phyloP scores from a whole-genome alignment of 2,329 filamentous ascomycete genomes.

The Diaporthe longicolla region DNA sequence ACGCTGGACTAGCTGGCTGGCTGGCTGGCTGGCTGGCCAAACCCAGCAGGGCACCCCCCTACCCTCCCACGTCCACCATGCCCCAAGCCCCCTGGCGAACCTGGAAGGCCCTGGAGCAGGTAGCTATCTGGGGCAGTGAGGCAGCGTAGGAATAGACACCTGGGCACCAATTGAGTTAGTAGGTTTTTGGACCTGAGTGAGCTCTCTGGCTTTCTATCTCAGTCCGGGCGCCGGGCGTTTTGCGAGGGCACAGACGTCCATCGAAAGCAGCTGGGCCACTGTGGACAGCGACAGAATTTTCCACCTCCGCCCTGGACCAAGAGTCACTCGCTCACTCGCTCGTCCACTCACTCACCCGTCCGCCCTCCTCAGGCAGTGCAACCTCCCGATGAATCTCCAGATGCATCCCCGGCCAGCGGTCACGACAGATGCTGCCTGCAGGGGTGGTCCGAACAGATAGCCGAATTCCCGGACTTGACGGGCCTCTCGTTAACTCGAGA shows the following conservation, averaged over 20 bases:
- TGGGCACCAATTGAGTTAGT: slow-evolving; percentile 2
- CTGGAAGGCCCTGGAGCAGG: slow-evolving; percentile 8
- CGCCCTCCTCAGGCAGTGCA: not conserved
- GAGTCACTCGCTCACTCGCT: not conserved
- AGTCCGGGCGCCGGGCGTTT: slow-evolving; percentile 4
- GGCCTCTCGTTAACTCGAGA: slow-evolving; percentile 2
- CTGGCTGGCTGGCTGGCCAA: not conserved
- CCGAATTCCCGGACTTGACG: slow-evolving; percentile 8
- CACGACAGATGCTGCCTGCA: slow-evolving; percentile 17
- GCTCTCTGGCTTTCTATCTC: slow-evolving; percentile 7
- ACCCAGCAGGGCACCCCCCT: not conserved
- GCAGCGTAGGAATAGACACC: not conserved
- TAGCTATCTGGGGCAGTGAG: slow-evolving; percentile 1
- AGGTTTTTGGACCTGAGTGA: slow-evolving; percentile 9
- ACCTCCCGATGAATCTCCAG: not conserved
- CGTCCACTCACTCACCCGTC: not conserved
- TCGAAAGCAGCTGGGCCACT: slow-evolving; percentile 5
- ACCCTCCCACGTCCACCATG: too few species aligned
- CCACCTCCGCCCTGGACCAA: not conserved
- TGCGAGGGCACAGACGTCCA: slow-evolving; percentile 21
- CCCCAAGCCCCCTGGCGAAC: not conserved
- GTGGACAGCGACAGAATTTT: slow-evolving; percentile 32
- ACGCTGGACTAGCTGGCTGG: not conserved
- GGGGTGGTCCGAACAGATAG: not conserved
- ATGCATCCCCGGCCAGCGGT: slow-evolving; percentile 1